A percentile compares a stretch with the other conserved stretches of the same genome.
phyloP scores from a whole-genome alignment of 495 filamentous ascomycete genomes.

The Zalerion maritima region DNA sequence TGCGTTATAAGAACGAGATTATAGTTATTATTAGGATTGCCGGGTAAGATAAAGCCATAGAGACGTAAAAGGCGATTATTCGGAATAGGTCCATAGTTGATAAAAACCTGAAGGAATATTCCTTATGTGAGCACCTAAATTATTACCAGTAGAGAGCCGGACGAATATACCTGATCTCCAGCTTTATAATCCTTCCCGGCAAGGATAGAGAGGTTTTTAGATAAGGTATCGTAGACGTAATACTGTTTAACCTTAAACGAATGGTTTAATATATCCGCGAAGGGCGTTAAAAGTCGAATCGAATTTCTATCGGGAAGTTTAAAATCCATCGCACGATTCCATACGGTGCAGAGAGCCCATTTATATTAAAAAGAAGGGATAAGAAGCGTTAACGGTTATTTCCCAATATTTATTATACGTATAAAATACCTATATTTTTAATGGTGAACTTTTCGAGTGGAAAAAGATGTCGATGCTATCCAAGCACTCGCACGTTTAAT shows the following conservation, averaged over 20 bases:
- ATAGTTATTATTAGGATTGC: constrained; percentile 19
- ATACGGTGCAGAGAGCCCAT: constrained; percentile 19
- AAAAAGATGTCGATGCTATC: constrained; percentile 17
- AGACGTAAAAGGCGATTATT: constrained; percentile 20
- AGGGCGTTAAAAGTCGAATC: constrained; percentile 16
- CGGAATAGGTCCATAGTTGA: constrained; percentile 17
- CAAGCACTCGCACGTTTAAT: constrained; percentile 12
- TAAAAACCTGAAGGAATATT: constrained; percentile 13
- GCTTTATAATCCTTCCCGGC: constrained; percentile 16
- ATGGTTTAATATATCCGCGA: constrained; percentile 22
- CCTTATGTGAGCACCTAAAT: constrained; percentile 7
- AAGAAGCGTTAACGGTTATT: constrained; percentile 9
- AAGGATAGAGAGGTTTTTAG: constrained; percentile 14
- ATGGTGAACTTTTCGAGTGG: constrained; percentile 16
- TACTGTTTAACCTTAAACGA: constrained; percentile 17
- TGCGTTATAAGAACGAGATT: constrained; percentile 18
- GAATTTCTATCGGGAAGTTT: constrained; percentile 13
- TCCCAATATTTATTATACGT: constrained; percentile 10
- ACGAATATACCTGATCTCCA: constrained; percentile 17
- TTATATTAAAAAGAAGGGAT: constrained; percentile 14
- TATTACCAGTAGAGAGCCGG: constrained; percentile 7
- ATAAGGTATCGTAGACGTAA: constrained; percentile 15
- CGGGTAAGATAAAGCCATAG: constrained; percentile 18
- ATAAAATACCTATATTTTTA: constrained; percentile 13
- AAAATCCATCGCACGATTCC: constrained; percentile 20